These are phyloP conservation scores for Isatis tinctoria DNA, from an alignment of 345 rosid genomes.

Conservation along the genomic window DNA sequence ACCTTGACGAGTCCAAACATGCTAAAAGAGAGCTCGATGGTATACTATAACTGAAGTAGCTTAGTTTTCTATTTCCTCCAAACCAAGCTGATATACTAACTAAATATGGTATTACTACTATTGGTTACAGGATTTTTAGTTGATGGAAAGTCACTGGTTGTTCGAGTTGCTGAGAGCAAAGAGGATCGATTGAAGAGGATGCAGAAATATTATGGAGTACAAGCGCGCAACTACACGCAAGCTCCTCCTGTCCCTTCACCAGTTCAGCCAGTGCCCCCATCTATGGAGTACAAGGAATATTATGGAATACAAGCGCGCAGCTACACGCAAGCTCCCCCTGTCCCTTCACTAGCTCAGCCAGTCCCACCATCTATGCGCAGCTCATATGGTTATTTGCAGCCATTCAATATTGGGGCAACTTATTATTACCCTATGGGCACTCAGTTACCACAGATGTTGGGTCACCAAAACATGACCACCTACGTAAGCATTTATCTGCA, in stretches of 20 bases:
- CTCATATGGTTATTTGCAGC: slow-evolving; percentile 30
- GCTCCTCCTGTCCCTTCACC: not conserved
- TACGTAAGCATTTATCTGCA: slow-evolving; percentile 32
- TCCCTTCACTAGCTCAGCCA: slow-evolving; percentile 17
- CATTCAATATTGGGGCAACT: slow-evolving; percentile 13
- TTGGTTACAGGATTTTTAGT: slow-evolving; percentile 37
- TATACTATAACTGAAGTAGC: slow-evolving; percentile 15
- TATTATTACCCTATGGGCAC: slow-evolving; percentile 26
- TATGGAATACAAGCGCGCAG: not conserved
- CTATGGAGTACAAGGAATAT: not conserved
- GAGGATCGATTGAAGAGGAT: slow-evolving; percentile 38
- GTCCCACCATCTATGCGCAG: not conserved
- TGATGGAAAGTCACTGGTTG: slow-evolving; percentile 45
- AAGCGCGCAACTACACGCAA: not conserved
- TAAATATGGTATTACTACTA: not conserved
- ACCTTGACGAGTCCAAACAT: slow-evolving; percentile 49
- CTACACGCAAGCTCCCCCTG: slow-evolving; percentile 22
- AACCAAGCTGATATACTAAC: not conserved
- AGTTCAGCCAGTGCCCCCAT: slow-evolving; percentile 3
- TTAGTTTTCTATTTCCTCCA: slow-evolving; percentile 1
- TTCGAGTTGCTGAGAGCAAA: slow-evolving; percentile 59
- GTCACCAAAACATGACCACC: slow-evolving; percentile 22
- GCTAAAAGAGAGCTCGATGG: slow-evolving; percentile 55
- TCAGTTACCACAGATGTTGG: slow-evolving; percentile 17
- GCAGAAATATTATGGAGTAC: slow-evolving; percentile 25